Conservation (phyloP, 768 basidiomycete species). For the Naganishia kalamii region DNA sequence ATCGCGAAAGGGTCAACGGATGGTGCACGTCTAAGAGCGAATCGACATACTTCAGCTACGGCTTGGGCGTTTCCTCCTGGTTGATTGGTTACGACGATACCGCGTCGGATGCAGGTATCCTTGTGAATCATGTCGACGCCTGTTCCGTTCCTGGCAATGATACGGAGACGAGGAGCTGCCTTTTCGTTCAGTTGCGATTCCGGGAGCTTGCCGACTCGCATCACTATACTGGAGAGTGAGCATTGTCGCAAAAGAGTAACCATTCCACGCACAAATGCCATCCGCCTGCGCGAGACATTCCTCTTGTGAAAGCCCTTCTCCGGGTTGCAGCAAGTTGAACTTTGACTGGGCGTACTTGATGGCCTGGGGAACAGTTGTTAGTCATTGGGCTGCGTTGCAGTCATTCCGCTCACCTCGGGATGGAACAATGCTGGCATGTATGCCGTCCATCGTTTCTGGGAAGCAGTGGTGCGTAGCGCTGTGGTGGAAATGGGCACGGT, state of each 20-base stretch:
- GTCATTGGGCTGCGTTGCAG: not conserved
- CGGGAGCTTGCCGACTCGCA: constrained; percentile 28
- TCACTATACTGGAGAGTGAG: constrained; percentile 22
- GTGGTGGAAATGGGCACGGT: not conserved
- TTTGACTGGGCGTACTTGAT: constrained; percentile 31
- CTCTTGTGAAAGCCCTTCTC: constrained; percentile 25
- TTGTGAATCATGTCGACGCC: constrained; percentile 38
- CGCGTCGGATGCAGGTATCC: constrained; percentile 27
- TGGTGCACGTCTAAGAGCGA: not conserved
- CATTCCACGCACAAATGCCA: constrained; percentile 35
- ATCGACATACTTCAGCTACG: constrained; percentile 23
- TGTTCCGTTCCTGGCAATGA: constrained; percentile 35
- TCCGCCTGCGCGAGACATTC: constrained; percentile 31
- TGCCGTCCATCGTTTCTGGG: constrained; percentile 17
- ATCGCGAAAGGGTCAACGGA: constrained; percentile 3
- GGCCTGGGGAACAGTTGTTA: constrained; percentile 7
- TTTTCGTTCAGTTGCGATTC: constrained; percentile 17
- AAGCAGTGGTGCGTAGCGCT: not conserved
- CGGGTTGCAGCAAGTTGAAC: constrained; percentile 27
- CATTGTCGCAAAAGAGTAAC: too few relatives aligned
- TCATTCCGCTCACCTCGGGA: constrained; percentile 20
- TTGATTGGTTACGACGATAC: constrained; percentile 33
- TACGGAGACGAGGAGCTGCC: constrained; percentile 25
- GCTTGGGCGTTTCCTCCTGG: constrained; percentile 37
- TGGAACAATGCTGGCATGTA: constrained; percentile 38